A percentile compares a stretch with the other conserved stretches of the same genome.
Conservation (phyloP, 2,329 filamentous ascomycete species). For the Fusarium sp. region DNA sequence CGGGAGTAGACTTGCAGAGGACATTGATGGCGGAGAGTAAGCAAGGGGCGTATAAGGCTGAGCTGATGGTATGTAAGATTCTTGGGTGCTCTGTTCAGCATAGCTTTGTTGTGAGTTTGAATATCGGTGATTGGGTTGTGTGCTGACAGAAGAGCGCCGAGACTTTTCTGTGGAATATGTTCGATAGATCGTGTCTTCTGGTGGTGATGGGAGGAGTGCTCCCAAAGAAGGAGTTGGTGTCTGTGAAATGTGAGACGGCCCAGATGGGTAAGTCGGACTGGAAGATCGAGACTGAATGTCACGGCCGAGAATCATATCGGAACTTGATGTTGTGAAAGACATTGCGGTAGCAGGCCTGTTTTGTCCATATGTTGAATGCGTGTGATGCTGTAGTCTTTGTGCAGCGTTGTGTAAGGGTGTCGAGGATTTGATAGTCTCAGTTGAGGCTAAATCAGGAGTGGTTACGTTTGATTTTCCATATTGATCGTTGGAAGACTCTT, state of each 20-base stretch:
- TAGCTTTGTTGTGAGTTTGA: conserved; percentile 8
- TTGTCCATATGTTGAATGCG: not conserved
- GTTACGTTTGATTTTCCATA: conserved; percentile 18
- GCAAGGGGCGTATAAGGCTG: conserved; percentile 33
- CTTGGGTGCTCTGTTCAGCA: conserved; percentile 9
- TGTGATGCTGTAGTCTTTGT: conserved; percentile 5
- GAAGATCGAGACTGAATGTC: conserved; percentile 11
- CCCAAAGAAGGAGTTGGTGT: conserved; percentile 18
- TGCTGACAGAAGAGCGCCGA: not conserved
- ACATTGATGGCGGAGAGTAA: conserved; percentile 32
- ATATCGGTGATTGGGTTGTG: not conserved
- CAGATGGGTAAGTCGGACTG: conserved; percentile 3
- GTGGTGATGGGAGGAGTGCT: conserved; percentile 27
- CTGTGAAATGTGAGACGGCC: conserved; percentile 25
- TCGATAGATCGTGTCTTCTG: conserved; percentile 4
- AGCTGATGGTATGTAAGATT: conserved; percentile 38
- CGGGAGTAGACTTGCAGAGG: conserved; percentile 32
- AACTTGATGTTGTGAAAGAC: conserved; percentile 39
- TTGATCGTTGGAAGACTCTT: conserved; percentile 7
- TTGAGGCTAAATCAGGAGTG: conserved; percentile 6
- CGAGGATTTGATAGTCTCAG: conserved; percentile 8
- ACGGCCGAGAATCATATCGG: conserved; percentile 28
- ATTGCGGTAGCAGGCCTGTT: conserved; percentile 29
- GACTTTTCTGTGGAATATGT: conserved; percentile 5
- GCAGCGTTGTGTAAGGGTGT: conserved; percentile 6